These are phyloP conservation scores for Talaromyces sp. DNA, from an alignment of 2,329 filamentous ascomycete species.

Conservation along the genomic window DNA sequence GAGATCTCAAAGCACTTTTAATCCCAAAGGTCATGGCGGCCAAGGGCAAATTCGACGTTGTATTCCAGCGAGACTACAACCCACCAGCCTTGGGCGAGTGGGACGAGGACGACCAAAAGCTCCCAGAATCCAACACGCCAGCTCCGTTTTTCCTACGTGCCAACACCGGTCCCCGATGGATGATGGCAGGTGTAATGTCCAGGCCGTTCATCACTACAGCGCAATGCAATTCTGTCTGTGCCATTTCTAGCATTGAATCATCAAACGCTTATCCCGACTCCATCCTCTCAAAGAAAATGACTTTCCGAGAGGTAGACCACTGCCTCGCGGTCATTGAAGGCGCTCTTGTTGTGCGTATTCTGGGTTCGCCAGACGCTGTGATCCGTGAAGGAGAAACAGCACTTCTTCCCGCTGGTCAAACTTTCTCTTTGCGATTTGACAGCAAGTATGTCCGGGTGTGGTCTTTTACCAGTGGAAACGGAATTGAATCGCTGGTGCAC, in stretches of 20 bases:
- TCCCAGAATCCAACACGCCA: slow-evolving; percentile 29
- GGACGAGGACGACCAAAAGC: slow-evolving; percentile 7
- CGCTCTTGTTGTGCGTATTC: slow-evolving; percentile 37
- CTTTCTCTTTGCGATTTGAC: slow-evolving; percentile 41
- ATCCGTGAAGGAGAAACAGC: slow-evolving; percentile 47
- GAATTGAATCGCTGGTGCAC: slow-evolving; percentile 45
- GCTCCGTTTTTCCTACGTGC: slow-evolving; percentile 50
- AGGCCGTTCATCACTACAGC: slow-evolving; percentile 46
- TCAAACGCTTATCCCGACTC: slow-evolving; percentile 27
- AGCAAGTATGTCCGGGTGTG: slow-evolving; percentile 46
- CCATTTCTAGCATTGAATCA: slow-evolving; percentile 50
- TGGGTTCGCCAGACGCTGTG: slow-evolving; percentile 26
- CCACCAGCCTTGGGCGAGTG: slow-evolving; percentile 4
- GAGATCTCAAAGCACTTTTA: slow-evolving; percentile 46
- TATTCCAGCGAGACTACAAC: slow-evolving; percentile 47
- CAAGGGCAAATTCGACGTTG: slow-evolving; percentile 52
- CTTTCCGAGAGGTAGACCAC: slow-evolving; percentile 48
- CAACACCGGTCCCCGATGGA: slow-evolving; percentile 45
- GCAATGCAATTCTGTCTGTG: slow-evolving; percentile 47
- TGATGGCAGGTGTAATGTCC: slow-evolving; percentile 43
- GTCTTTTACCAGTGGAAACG: slow-evolving; percentile 46
- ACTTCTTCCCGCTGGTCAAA: slow-evolving; percentile 43
- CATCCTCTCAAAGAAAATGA: slow-evolving; percentile 33
- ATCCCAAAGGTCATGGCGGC: slow-evolving; percentile 54
- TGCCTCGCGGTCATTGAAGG: slow-evolving; percentile 49